phyloP scores from a whole-genome alignment of 2,329 filamentous ascomycete species.

The Penicillium sp. region DNA sequence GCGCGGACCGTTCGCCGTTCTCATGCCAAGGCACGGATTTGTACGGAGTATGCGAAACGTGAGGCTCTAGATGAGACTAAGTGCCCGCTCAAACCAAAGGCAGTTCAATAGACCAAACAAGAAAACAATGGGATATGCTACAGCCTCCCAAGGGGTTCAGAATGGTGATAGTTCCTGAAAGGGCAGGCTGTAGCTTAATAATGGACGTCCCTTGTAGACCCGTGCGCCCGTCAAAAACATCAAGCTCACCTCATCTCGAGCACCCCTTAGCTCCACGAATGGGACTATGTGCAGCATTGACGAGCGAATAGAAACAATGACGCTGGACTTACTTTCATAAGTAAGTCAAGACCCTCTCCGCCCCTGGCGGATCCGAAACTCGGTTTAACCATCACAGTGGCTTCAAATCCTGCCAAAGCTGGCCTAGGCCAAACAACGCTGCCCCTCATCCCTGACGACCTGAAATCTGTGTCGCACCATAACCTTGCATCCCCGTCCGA shows the following conservation, averaged over 20 bases:
- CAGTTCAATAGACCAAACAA: too few species aligned
- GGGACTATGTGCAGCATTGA: constrained; percentile 4
- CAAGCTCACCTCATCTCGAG: constrained; percentile 1
- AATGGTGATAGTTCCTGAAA: too few species aligned
- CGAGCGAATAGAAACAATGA: neutral
- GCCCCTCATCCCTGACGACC: constrained; percentile 46
- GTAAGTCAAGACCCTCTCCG: neutral
- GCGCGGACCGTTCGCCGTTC: too few species aligned
- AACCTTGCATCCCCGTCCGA: constrained; percentile 40
- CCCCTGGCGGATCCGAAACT: neutral
- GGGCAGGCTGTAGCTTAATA: constrained; percentile 5
- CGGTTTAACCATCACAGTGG: constrained; percentile 28
- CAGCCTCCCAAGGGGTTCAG: too few species aligned
- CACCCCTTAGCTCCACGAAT: constrained; percentile 4
- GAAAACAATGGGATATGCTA: too few species aligned
- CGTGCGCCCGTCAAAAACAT: constrained; percentile 15
- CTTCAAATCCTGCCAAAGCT: constrained; percentile 42
- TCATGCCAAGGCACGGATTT: too few species aligned
- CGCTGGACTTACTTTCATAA: neutral
- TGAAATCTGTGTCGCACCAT: constrained; percentile 40
- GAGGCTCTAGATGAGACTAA: too few species aligned
- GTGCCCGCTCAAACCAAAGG: too few species aligned
- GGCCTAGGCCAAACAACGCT: constrained; percentile 40
- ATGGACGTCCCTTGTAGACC: constrained; percentile 4
- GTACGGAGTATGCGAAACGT: too few species aligned